Evolutionary conservation across 345 rosid genomes (phyloP).

Genomic region (Eucalyptus dawsonii): DNA sequence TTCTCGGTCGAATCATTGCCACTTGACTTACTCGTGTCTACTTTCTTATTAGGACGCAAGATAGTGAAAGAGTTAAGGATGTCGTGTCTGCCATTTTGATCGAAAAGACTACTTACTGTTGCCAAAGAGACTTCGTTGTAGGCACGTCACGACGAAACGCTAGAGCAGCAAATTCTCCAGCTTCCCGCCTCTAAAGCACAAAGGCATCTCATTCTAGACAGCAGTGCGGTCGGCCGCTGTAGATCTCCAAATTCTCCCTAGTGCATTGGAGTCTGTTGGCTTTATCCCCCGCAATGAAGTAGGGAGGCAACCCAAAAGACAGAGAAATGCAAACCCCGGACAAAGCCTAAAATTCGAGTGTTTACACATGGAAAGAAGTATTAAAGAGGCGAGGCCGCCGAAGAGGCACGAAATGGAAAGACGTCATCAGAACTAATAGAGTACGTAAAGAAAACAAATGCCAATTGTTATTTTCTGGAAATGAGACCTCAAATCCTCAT

Average conservation of each 20-base stretch:
- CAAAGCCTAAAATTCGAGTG: neutral
- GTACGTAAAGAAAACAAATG: neutral
- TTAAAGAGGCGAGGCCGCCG: neutral
- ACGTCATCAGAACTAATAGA: neutral
- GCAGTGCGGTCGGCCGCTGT: neutral
- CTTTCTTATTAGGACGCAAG: neutral
- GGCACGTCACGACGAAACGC: neutral
- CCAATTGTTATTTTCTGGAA: neutral
- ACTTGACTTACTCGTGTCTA: neutral
- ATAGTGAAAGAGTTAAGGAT: neutral
- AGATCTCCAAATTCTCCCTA: neutral
- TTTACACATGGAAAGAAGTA: neutral
- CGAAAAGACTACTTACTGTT: neutral
- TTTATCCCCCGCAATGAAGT: neutral
- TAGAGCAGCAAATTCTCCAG: neutral
- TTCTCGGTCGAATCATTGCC: neutral
- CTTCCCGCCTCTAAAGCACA: neutral
- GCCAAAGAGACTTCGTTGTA: neutral
- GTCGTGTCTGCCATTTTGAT: neutral
- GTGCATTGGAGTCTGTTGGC: neutral
- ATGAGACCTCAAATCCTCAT: neutral
- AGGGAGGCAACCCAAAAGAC: neutral
- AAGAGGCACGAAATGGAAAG: neutral
- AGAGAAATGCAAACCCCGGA: neutral
- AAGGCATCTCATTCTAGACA: neutral